These are phyloP conservation scores for Thelephora ganbajun DNA, from an alignment of 768 basidiomycete genomes.

Conservation along the genomic window DNA sequence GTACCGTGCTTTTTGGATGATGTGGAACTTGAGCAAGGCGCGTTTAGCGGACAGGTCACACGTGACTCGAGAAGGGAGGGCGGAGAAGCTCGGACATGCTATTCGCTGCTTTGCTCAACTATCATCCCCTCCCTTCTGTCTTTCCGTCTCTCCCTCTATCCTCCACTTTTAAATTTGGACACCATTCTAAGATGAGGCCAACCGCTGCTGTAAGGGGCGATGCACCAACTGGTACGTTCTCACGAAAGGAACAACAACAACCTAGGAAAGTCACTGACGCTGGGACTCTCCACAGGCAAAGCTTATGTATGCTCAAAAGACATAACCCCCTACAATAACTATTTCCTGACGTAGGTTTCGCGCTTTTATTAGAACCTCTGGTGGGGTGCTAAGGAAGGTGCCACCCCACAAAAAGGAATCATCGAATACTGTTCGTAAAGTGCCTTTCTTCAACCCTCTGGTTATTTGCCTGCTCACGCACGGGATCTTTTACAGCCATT, in stretches of 20 bases:
- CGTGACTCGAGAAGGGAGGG: neutral
- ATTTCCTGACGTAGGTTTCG: no score
- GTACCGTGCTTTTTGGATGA: neutral
- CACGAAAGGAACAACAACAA: neutral
- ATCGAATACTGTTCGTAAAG: slow-evolving; percentile 61
- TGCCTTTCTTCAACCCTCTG: neutral
- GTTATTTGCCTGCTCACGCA: neutral
- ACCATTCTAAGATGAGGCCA: slow-evolving; percentile 40
- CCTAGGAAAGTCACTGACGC: slow-evolving; percentile 2
- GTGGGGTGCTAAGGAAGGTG: slow-evolving; percentile 73
- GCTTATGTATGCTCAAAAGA: slow-evolving; percentile 50
- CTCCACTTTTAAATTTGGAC: neutral
- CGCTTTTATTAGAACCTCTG: slow-evolving; percentile 52
- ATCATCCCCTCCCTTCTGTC: slow-evolving; percentile 1
- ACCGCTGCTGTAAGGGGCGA: slow-evolving; percentile 46
- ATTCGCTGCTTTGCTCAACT: slow-evolving; percentile 1
- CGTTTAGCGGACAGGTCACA: neutral
- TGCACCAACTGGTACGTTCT: slow-evolving; percentile 71
- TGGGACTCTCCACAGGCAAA: slow-evolving; percentile 37
- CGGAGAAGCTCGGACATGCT: neutral
- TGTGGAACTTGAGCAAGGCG: neutral
- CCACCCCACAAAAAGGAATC: slow-evolving; percentile 64
- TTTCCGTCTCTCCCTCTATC: slow-evolving; percentile 1
- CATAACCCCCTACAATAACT: neutral
- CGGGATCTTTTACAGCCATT: slow-evolving; percentile 35